phyloP scores from a whole-genome alignment of 495 filamentous ascomycete species.

The Aspergillus avenaceus region DNA sequence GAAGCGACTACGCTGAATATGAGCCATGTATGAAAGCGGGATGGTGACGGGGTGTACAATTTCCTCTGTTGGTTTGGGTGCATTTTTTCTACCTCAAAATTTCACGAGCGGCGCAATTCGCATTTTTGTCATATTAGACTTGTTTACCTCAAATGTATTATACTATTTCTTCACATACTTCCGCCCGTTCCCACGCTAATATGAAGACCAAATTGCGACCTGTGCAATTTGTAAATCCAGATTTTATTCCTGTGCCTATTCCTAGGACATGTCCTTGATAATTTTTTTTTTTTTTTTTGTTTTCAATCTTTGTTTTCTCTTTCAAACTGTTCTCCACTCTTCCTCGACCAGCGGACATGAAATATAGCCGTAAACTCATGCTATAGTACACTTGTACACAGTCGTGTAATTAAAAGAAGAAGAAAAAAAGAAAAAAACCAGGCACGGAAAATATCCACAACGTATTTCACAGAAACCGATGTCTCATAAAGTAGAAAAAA shows the following conservation, averaged over 20 bases:
- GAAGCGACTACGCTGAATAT: constrained; percentile 20
- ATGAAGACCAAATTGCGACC: not conserved
- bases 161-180: constrained; percentile 22
- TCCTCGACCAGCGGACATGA: not conserved
- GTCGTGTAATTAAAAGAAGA: constrained; percentile 2
- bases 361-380: constrained; percentile 9
- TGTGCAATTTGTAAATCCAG: not conserved
- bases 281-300: constrained; percentile 1
- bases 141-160: constrained; percentile 38
- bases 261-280: not conserved
- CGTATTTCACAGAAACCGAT: not conserved
- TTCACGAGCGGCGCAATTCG: constrained; percentile 36
- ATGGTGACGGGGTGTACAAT: constrained; percentile 12
- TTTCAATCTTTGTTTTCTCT: not conserved
- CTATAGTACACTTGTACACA: constrained; percentile 15
- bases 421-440: constrained; percentile 8
- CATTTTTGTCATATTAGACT: constrained; percentile 28
- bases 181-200: not conserved
- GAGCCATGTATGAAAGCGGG: constrained; percentile 7
- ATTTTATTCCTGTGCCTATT: not conserved
- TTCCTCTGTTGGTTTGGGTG: constrained; percentile 13
- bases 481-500: not conserved
- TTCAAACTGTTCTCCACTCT: no score
- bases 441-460: not conserved
- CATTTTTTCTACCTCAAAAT: constrained; percentile 27